A percentile compares a stretch with the other conserved stretches of the same genome.
phyloP scores from a whole-genome alignment of 148 eudicot genomes.

The Pouteria glomerata region DNA sequence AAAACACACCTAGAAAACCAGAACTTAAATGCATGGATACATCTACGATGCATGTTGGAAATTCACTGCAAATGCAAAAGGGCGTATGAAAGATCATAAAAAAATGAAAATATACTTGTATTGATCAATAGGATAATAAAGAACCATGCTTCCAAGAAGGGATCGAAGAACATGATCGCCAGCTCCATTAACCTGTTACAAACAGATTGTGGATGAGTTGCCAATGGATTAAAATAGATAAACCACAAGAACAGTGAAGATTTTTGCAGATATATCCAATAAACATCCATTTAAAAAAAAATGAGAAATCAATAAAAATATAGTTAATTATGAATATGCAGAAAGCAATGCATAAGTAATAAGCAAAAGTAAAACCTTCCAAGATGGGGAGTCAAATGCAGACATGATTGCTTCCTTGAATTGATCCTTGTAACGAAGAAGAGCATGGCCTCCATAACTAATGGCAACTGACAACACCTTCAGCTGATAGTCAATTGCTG shows the following conservation, averaged over 20 bases:
- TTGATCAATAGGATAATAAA: conserved; percentile 88
- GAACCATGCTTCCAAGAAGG: conserved; percentile 85
- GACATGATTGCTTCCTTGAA: conserved; percentile 69
- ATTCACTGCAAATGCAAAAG: neutral
- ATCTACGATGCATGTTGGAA: neutral
- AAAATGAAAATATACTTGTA: conserved; percentile 56
- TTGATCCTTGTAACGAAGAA: conserved; percentile 59
- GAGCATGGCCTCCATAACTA: conserved; percentile 80
- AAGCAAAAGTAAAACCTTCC: conserved; percentile 66
- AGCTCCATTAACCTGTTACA: conserved; percentile 85
- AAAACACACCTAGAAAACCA: conserved; percentile 55
- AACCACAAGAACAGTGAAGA: neutral
- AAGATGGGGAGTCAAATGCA: conserved; percentile 93
- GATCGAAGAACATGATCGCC: conserved; percentile 94
- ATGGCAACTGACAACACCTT: conserved; percentile 88
- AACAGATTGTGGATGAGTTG: conserved; percentile 6
- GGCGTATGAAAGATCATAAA: too few species aligned
- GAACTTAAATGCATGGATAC: neutral
- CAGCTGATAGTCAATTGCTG: conserved; percentile 80
- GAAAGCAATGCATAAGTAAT: neutral
- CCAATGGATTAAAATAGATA: conserved; percentile 2
- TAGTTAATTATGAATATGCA: neutral
- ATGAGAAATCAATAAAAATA: neutral
- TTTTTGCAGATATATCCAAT: neutral
- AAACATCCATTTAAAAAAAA: neutral